Percentiles rank a stretch among this genome's conserved stretches.
Evolutionary conservation across 768 basidiomycete genomes (phyloP).

Genomic region (Pleurotus eryngii): DNA sequence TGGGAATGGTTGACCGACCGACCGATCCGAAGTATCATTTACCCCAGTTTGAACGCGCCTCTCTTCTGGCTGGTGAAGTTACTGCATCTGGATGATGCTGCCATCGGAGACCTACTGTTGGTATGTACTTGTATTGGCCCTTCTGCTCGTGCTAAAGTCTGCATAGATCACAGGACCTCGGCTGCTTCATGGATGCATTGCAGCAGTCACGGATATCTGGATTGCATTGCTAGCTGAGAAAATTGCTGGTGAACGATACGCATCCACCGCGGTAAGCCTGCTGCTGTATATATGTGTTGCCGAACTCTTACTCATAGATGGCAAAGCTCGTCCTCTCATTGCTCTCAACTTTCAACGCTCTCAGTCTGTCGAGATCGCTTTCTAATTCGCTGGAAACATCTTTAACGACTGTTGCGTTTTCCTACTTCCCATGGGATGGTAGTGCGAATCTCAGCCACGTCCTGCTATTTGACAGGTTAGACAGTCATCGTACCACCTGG

Average conservation of each 20-base stretch:
- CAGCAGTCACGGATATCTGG: conserved; percentile 78
- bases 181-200: conserved; percentile 70
- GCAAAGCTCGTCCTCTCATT: conserved; percentile 74
- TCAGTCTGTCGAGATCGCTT: conserved; percentile 81
- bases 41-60: conserved; percentile 79
- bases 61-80: conserved; percentile 69
- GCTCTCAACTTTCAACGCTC: conserved; percentile 82
- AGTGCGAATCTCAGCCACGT: conserved; percentile 32
- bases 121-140: conserved; percentile 43
- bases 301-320: neutral
- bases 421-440: conserved; percentile 71
- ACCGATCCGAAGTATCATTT: conserved; percentile 79
- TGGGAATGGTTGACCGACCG: conserved; percentile 87
- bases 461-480: conserved; percentile 37
- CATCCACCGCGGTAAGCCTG: conserved; percentile 59
- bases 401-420: conserved; percentile 73
- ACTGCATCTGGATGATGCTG: conserved; percentile 44
- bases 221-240: conserved; percentile 57
- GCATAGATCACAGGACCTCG: conserved; percentile 73
- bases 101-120: conserved; percentile 47
- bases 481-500: neutral
- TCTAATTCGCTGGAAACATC: conserved; percentile 94
- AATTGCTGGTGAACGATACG: conserved; percentile 56
- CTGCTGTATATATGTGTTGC: neutral
- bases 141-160: neutral